A percentile compares a stretch with the other conserved stretches of the same genome.
phyloP scores from a whole-genome alignment of 495 filamentous ascomycete species.

The Lophiotrema nucula region DNA sequence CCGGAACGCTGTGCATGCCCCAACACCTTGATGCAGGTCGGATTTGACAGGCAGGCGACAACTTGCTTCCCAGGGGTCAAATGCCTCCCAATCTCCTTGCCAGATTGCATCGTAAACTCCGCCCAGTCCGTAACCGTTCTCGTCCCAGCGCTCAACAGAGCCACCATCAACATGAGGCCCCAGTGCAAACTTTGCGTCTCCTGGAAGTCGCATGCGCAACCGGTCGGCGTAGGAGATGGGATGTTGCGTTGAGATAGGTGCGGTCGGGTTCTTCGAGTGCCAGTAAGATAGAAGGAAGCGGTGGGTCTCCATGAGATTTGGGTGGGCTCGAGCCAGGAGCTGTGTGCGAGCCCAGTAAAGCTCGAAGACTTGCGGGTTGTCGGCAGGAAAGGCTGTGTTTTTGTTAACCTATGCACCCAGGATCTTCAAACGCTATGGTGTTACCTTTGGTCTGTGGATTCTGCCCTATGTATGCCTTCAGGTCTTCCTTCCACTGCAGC shows the following conservation, averaged over 20 bases:
- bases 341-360: conserved; percentile 85
- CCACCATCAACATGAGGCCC: conserved; percentile 87
- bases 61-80: conserved; percentile 76
- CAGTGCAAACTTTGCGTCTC: conserved; percentile 77
- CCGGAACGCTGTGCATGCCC: conserved; percentile 79
- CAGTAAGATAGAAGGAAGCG: conserved; percentile 70
- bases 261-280: conserved; percentile 63
- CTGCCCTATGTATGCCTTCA: conserved; percentile 40
- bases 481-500: conserved; percentile 40
- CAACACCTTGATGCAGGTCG: conserved; percentile 79
- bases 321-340: conserved; percentile 68
- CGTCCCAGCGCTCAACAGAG: conserved; percentile 84
- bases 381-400: conserved; percentile 48
- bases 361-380: conserved; percentile 77
- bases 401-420: neutral
- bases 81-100: conserved; percentile 74
- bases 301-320: conserved; percentile 67
- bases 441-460: conserved; percentile 45
- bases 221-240: conserved; percentile 79
- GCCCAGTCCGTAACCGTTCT: conserved; percentile 67
- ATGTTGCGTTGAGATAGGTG: conserved; percentile 56
- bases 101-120: conserved; percentile 72
- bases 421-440: neutral
- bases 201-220: conserved; percentile 71
- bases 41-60: conserved; percentile 65